Evolutionary conservation across 2,329 filamentous ascomycete genomes (phyloP), one percentile per base, ranked within the genome.

Genomic region (Pseudocercospora fuligena): DNA sequence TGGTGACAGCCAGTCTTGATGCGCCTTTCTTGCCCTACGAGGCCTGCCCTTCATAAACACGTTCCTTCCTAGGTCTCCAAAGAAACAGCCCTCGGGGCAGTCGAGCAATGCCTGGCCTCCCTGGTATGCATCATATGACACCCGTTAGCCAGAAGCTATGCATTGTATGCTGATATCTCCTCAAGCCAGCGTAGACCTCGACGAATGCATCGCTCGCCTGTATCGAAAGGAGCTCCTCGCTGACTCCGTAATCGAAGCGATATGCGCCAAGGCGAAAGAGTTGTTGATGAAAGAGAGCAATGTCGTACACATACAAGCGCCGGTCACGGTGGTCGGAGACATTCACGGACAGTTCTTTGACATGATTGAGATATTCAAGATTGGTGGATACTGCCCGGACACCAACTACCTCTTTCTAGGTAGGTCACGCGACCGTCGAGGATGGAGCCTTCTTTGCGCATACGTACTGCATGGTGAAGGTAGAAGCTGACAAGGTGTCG

Each of bases 271-370:
- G 81, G 95, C 96, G 23, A 99, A 99, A 79, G 95, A 99, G 84
- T 86, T 99, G 74, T 87, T 99, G 73, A 99, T 99, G 95, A 94
- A 96, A 78, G 95, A 99, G 88, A 98, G 94, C 87, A 99, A 99
- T 82, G 95, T 99, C 69, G 95, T 99, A 67, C 95, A 99, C 80
- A 96, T 99, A 69, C 89, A 89, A 74, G 94, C 95, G 33, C 95
- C 95, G 1, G 93, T 99, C 66, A 99, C 95, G 16, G 95, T 99
- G 9, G 95, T 99, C 46, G 95, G 95, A 72, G 95, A 99, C 79
- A 99, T 99, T 73, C 95, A 99, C 80, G 95, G 95, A 66, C 95
- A 99, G 81, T 99, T 99, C 83, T 98, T 94, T 81, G 95, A 99
- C 80, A 89, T 99, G 82, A 95, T 99, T 72, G 95, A 99, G 85